Evolutionary conservation across 768 basidiomycete genomes (phyloP).

Genomic region (Rhodotorula babjevae): DNA sequence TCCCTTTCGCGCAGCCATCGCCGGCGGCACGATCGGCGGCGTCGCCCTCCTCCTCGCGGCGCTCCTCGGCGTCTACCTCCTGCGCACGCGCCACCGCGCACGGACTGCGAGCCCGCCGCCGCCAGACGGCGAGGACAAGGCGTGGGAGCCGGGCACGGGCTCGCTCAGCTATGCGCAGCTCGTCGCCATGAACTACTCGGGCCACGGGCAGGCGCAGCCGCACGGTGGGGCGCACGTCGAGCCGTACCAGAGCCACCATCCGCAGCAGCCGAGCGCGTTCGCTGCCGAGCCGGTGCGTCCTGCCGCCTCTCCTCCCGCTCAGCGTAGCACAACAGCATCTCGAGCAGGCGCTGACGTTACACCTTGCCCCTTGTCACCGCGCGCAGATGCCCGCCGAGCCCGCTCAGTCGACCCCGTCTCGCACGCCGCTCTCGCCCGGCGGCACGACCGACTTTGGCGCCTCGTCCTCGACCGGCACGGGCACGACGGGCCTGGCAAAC

Average conservation of each 20-base stretch:
- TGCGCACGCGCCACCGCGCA: background rate
- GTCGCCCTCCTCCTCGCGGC: conserved; percentile 2
- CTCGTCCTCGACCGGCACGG: background rate
- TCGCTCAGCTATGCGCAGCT: conserved; percentile 5
- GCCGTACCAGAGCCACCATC: background rate
- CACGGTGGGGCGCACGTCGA: background rate
- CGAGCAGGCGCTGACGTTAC: background rate
- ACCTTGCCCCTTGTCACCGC: fast-evolving
- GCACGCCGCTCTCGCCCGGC: background rate
- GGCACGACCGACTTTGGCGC: background rate
- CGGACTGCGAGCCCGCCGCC: background rate
- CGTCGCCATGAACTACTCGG: background rate
- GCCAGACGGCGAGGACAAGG: background rate
- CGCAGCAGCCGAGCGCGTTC: background rate
- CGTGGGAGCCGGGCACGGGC: background rate
- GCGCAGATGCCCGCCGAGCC: conserved; percentile 3
- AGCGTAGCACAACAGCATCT: too few species aligned
- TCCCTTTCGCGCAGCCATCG: background rate
- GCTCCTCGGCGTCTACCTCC: background rate
- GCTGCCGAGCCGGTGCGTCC: background rate
- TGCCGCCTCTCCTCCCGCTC: too few species aligned
- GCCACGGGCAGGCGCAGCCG: background rate
- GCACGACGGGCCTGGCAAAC: too few species aligned
- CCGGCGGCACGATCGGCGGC: conserved; percentile 13
- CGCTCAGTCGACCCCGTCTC: background rate